Percentiles rank a stretch among this genome's conserved stretches.
Conservation (phyloP, 208 protist genomes). For the Phytomonas francai region DNA sequence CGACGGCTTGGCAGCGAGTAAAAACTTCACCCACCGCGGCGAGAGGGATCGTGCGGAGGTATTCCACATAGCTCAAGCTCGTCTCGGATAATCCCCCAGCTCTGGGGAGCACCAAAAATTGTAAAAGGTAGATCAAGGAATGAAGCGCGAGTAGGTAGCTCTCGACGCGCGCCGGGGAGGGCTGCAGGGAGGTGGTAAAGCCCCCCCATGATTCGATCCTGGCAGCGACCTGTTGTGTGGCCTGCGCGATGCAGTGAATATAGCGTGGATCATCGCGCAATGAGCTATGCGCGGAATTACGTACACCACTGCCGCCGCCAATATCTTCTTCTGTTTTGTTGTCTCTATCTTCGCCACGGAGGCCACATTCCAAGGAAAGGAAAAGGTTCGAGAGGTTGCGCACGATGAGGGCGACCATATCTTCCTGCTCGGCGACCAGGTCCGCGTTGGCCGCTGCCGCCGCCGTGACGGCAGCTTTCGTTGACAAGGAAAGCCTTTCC, state of each 20-base stretch:
- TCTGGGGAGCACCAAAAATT: conserved; percentile 57
- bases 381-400: conserved; percentile 55
- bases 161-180: conserved; percentile 24
- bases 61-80: conserved; percentile 15
- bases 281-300: too few relatives aligned
- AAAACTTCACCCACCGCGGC: conserved; percentile 28
- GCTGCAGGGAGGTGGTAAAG: too few relatives aligned
- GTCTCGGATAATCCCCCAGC: not conserved
- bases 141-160: conserved; percentile 53
- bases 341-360: conserved; percentile 13
- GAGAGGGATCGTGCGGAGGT: conserved; percentile 29
- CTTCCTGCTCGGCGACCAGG: conserved; percentile 7
- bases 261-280: too few relatives aligned
- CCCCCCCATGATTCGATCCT: too few relatives aligned
- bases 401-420: conserved; percentile 38
- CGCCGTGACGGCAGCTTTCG: not conserved
- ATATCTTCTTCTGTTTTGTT: too few relatives aligned
- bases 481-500: not conserved
- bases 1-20: conserved; percentile 32
- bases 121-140: conserved; percentile 51
- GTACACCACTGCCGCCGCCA: too few relatives aligned
- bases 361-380: conserved; percentile 40
- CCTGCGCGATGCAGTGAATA: conserved; percentile 5
- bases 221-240: conserved; percentile 14
- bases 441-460: not conserved